Conservation (phyloP, 192 early-diverging fungal species). For the Ambispora gerdemannii region DNA sequence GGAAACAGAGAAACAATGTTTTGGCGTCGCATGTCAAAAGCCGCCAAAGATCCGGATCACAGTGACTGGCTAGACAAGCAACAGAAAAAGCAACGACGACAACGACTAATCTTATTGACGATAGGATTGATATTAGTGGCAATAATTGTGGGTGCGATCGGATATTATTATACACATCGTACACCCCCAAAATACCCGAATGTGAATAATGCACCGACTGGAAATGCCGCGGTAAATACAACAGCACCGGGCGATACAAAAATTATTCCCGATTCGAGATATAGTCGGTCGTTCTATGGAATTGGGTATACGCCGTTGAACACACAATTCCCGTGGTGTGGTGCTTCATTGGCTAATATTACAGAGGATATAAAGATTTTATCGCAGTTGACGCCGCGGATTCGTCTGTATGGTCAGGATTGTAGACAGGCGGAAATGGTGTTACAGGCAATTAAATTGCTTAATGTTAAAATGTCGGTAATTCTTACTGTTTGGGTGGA, state of each 20-base stretch:
- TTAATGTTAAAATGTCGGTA: conserved; percentile 40
- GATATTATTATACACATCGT: neutral
- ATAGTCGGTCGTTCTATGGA: conserved; percentile 41
- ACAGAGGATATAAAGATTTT: conserved; percentile 42
- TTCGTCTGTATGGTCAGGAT: conserved; percentile 47
- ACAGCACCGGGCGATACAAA: conserved; percentile 24
- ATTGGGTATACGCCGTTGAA: conserved; percentile 43
- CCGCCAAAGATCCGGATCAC: neutral
- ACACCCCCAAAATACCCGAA: neutral
- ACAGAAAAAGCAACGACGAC: neutral
- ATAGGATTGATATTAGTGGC: neutral
- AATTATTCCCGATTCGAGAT: conserved; percentile 35
- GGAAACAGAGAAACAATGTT: neutral
- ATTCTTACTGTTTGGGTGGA: conserved; percentile 47
- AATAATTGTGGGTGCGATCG: neutral
- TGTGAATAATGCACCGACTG: neutral
- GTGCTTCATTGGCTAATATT: conserved; percentile 36
- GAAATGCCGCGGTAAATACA: neutral
- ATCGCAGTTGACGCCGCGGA: conserved; percentile 42
- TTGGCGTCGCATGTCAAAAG: neutral
- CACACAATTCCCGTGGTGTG: conserved; percentile 39
- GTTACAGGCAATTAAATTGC: conserved; percentile 35
- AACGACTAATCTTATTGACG: neutral
- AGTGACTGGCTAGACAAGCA: neutral
- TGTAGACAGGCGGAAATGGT: conserved; percentile 40